Base-by-base conservation (phyloP, 2,329 filamentous ascomycete genomes). In the Fonsecaea nubica region DNA sequence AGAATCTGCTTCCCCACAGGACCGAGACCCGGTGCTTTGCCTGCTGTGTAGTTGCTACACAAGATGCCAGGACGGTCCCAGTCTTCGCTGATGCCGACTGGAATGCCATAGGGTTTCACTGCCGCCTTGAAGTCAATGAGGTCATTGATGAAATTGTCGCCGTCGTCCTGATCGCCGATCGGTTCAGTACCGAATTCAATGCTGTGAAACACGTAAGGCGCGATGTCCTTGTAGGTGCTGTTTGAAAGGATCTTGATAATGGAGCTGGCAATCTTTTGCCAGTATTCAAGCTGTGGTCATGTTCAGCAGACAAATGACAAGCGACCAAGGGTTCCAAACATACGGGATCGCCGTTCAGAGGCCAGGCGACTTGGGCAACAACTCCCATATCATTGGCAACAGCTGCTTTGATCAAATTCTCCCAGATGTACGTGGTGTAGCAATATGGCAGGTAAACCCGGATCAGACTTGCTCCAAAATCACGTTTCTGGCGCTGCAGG, bases 341-440 rank as follows among this genome's bases (percentile, higher is more conserved):
- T 25, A 63, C 60, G 1, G 60, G 60, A 63, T 63, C 60, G 7
- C 60, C 60, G 35, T 63, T 63, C 60, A 63, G 45, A 4, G 60
- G 60, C 60, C 60, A 63, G 13, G 60, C 60, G 21, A 63, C 60
- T 33, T 63, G 60, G 7, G 60, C 60, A 30, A 63, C 53, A 15
- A 63, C 40, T 18, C 60, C 60, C 60, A 63, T 63, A 10, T 63
- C 60, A 33, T 63, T 63, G 8, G 60, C 60, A 5, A 63, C 60
- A 25, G 60, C 60, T 25, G 60, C 60, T 36, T 38, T 55, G 30
- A 63, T 56, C n/a, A 63, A 53, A 25, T 45, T 63, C 60, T 63
- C 60, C 60, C 60, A 63, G 8, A 63, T 57, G n/a, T 63, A 63
- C 7, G 60, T 63, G n/a, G 60, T 63, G n/a, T 63, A 63, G 38